Evolutionary conservation across 2,329 filamentous ascomycete genomes (phyloP).

Genomic region (Sphaerostilbella broomeana): DNA sequence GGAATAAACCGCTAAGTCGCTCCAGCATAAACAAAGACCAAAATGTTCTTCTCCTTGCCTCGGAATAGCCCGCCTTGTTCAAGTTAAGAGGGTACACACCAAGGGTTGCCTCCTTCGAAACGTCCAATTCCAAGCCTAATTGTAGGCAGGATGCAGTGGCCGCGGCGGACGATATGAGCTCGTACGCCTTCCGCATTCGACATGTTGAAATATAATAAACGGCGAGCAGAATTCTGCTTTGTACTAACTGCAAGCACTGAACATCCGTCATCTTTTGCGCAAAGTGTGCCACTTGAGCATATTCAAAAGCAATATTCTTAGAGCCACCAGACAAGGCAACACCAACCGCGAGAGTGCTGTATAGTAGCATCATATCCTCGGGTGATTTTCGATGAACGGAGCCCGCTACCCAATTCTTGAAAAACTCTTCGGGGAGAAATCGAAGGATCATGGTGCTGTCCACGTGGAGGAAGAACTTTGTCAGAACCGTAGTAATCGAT

Average conservation of each 20-base stretch:
- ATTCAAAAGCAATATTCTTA: slow-evolving; percentile 32
- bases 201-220: slow-evolving; percentile 59
- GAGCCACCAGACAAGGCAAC: slow-evolving; percentile 33
- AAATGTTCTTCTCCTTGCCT: slow-evolving; percentile 63
- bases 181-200: slow-evolving; percentile 54
- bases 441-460: slow-evolving; percentile 36
- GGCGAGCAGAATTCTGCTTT: slow-evolving; percentile 59
- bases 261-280: slow-evolving; percentile 33
- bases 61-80: slow-evolving; percentile 50
- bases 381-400: slow-evolving; percentile 31
- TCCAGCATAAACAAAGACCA: slow-evolving; percentile 68
- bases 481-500: slow-evolving; percentile 32
- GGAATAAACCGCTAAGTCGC: slow-evolving; percentile 55
- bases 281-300: slow-evolving; percentile 49
- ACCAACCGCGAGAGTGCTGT: slow-evolving; percentile 37
- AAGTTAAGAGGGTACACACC: slow-evolving; percentile 50
- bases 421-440: slow-evolving; percentile 35
- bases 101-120: slow-evolving; percentile 33
- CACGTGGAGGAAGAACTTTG: slow-evolving; percentile 37
- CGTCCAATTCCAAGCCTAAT: slow-evolving; percentile 56
- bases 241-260: slow-evolving; percentile 53
- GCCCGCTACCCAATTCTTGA: slow-evolving; percentile 32
- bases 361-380: slow-evolving; percentile 41
- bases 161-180: slow-evolving; percentile 56
- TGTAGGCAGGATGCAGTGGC: slow-evolving; percentile 53